Evolutionary conservation across 75 land plant species (phyloP).

Genomic region (Pinus albicaulis): DNA sequence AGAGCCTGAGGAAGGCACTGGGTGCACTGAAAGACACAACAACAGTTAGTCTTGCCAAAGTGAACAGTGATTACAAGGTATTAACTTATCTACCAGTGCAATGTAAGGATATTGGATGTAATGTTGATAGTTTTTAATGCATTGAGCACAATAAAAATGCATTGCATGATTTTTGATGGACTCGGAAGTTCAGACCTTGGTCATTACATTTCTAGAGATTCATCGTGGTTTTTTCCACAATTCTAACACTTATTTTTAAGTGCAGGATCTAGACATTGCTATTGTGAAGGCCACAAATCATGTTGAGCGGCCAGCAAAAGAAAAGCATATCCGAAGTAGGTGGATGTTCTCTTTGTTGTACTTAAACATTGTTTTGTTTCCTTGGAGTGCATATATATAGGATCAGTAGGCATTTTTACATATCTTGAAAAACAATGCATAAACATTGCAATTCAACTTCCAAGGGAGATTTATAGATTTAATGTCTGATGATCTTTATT

Average conservation of each 20-base stretch:
- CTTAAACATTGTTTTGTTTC: too few relatives aligned
- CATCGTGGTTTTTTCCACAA: neutral
- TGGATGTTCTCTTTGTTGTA: neutral
- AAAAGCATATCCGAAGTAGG: constrained; percentile 90
- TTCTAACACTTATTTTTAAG: constrained; percentile 1
- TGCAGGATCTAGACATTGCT: constrained; percentile 93
- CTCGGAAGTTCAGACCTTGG: neutral
- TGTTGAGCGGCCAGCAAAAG: constrained; percentile 98
- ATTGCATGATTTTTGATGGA: neutral
- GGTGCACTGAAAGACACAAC: constrained; percentile 96
- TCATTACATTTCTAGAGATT: neutral
- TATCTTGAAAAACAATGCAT: too few relatives aligned
- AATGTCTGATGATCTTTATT: constrained; percentile 10
- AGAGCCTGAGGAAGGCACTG: constrained; percentile 86
- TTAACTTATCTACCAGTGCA: neutral
- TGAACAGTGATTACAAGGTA: constrained; percentile 96
- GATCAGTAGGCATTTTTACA: too few relatives aligned
- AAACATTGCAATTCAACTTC: too few relatives aligned
- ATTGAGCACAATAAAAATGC: neutral
- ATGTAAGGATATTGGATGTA: neutral
- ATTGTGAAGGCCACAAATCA: constrained; percentile 97
- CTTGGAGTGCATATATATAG: too few relatives aligned
- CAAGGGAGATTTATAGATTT: neutral
- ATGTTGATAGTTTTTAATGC: neutral
- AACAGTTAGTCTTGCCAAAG: constrained; percentile 87